Conservation (phyloP, 768 basidiomycete species). For the Amanita fuliginea region DNA sequence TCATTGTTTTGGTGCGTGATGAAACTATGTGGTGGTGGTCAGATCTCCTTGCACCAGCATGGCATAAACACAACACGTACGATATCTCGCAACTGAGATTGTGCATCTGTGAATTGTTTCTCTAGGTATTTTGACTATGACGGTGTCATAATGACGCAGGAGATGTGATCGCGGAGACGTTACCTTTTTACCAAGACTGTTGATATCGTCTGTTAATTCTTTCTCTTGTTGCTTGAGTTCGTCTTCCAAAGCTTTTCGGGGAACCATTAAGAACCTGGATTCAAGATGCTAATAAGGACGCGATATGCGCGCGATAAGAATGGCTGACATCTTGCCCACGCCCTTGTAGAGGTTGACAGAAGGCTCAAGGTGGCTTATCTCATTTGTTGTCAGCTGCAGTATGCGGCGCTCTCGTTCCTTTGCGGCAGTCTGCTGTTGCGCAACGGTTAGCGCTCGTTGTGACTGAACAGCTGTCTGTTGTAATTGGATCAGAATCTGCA, state of each 20-base stretch:
- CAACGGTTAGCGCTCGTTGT: conserved; percentile 62
- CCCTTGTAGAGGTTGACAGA: conserved; percentile 86
- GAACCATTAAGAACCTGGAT: conserved; percentile 82
- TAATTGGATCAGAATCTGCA: conserved; percentile 84
- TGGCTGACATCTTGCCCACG: conserved; percentile 84
- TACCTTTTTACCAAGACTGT: conserved; percentile 80
- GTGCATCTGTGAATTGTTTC: conserved; percentile 88
- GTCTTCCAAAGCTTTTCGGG: conserved; percentile 67
- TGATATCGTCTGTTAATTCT: conserved; percentile 75
- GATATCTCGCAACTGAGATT: conserved; percentile 77
- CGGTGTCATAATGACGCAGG: neutral
- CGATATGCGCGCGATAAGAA: conserved; percentile 3
- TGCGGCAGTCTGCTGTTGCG: conserved; percentile 61
- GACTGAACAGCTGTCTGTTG: conserved; percentile 86
- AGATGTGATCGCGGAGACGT: neutral
- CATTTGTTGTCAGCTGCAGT: conserved; percentile 79
- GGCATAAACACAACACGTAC: conserved; percentile 29
- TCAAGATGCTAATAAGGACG: neutral
- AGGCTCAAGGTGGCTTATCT: conserved; percentile 60
- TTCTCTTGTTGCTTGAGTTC: conserved; percentile 72
- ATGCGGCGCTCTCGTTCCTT: conserved; percentile 90
- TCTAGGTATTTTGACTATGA: conserved; percentile 79
- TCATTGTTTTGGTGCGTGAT: conserved; percentile 36
- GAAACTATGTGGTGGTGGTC: conserved; percentile 32
- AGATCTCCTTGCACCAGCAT: neutral